phyloP scores from a whole-genome alignment of 495 filamentous ascomycete species.

The Tetracladium marchalianum region DNA sequence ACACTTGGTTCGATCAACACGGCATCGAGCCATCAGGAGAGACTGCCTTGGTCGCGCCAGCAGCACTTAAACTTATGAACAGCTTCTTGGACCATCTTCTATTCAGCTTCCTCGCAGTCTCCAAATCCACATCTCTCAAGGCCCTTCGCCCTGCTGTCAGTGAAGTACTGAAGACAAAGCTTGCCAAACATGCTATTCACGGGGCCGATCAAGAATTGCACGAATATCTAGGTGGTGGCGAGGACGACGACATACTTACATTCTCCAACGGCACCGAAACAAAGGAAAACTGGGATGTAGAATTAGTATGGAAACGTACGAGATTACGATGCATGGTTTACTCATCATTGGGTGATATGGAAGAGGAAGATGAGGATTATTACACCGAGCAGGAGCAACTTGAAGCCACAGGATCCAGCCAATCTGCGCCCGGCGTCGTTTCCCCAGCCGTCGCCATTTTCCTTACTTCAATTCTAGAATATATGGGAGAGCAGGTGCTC shows the following conservation, averaged over 20 bases:
- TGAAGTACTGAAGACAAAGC: slow-evolving; percentile 78
- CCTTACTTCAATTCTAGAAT: slow-evolving; percentile 88
- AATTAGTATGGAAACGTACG: slow-evolving; percentile 83
- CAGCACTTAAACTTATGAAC: slow-evolving; percentile 74
- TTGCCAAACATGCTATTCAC: slow-evolving; percentile 78
- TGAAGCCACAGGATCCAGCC: slow-evolving; percentile 27
- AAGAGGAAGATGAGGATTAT: slow-evolving; percentile 92
- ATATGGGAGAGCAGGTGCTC: slow-evolving; percentile 83
- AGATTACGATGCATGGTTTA: slow-evolving; percentile 96
- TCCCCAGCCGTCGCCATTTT: slow-evolving; percentile 93
- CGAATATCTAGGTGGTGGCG: slow-evolving; percentile 73
- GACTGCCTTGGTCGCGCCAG: slow-evolving; percentile 63
- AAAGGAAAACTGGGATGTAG: slow-evolving; percentile 65
- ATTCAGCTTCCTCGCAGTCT: slow-evolving; percentile 71
- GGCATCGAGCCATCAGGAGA: slow-evolving; percentile 52
- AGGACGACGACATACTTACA: slow-evolving; percentile 56
- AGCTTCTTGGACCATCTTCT: slow-evolving; percentile 89
- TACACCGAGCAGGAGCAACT: slow-evolving; percentile 66
- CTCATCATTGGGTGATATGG: slow-evolving; percentile 90
- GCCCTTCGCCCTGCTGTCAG: slow-evolving; percentile 72
- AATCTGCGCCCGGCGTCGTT: slow-evolving; percentile 48
- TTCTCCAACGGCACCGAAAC: slow-evolving; percentile 42
- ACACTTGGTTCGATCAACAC: slow-evolving; percentile 53
- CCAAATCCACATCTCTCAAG: slow-evolving; percentile 72
- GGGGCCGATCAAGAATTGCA: slow-evolving; percentile 85